Evolutionary conservation across 2,329 filamentous ascomycete species (phyloP), one percentile per base, ranked within the genome.

Genomic region (Sporothrix pseudoabietina): DNA sequence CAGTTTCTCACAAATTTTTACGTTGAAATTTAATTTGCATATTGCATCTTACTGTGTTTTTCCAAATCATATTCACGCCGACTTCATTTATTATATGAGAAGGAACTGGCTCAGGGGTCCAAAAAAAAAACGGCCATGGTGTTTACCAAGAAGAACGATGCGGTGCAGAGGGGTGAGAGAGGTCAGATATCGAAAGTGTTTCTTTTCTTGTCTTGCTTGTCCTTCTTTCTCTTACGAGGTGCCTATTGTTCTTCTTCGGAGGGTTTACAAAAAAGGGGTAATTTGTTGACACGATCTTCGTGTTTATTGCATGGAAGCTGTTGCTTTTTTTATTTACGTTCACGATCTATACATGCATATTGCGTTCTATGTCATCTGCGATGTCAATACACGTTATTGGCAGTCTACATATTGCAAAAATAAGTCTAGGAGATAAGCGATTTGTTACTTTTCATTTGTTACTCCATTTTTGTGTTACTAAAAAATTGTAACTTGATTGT

Each of bases 151-250:
- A 59, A 26, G 26, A 7, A 32, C 55, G 55, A 16, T 12, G 55
- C 5, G 26, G 49, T 32, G 26, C 55, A 16, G 26, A 59, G 55
- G 14, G 55, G 1, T 12, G 4, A 19, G 26, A 4, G 10, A 9
- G 22, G 26, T 14, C 55, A 59, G 26, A 59, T 59, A 32, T 59
- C 26, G 55, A 59, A 59, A 59, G 55, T 59, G 55, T 59, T 59
- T 59, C 55, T 59, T 59, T 59, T 59, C 55, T 32, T 32, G 26
- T 5, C 22, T 32, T 59, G 12, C 14, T 32, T 35, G 9, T 16
- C 54, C 55, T 59, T 7, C 16, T 32, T 16, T 26, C 10, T 32
- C 26, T 16, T 12, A 4, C 26, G 3, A 16, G 5, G 26, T 19
- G 26, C 26, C 12, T 26, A 14, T 59, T 22, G 55, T 59, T 54